Evolutionary conservation across 306 rosid species (phyloP).

Genomic region (Glycine tomentella): DNA sequence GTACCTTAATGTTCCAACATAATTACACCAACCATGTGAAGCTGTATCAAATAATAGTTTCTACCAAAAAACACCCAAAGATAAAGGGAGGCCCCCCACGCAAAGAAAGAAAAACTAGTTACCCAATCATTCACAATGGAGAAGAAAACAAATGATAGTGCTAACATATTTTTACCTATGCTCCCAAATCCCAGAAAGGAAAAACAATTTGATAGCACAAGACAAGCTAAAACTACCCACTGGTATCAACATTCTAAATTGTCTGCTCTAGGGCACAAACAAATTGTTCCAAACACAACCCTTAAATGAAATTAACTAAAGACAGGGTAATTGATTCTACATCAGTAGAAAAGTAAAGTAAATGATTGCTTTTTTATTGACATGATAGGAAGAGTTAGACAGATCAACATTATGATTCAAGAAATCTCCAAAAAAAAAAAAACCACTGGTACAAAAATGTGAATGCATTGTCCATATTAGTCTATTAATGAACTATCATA

Average conservation of each 20-base stretch:
- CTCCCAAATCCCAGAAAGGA: slow-evolving; percentile 12
- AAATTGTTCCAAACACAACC: slow-evolving; percentile 15
- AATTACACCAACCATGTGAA: slow-evolving; percentile 42
- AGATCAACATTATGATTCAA: slow-evolving; percentile 32
- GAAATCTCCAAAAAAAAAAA: neutral
- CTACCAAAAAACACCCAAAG: neutral
- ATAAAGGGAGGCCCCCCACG: slow-evolving; percentile 12
- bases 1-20: slow-evolving; percentile 42
- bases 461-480: slow-evolving; percentile 1
- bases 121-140: slow-evolving; percentile 44
- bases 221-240: neutral
- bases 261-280: slow-evolving; percentile 38
- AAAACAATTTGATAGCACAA: slow-evolving; percentile 30
- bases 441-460: neutral
- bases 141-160: slow-evolving; percentile 36
- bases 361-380: slow-evolving; percentile 27
- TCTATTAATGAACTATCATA: slow-evolving; percentile 1
- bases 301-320: neutral
- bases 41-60: slow-evolving; percentile 5
- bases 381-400: slow-evolving; percentile 35
- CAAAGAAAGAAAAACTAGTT: neutral
- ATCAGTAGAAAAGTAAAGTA: slow-evolving; percentile 31
- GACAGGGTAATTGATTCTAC: slow-evolving; percentile 33
- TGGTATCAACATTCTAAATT: too few relatives aligned
- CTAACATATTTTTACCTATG: neutral